Evolutionary conservation across 2,329 filamentous ascomycete genomes (phyloP), one percentile per base, ranked within the genome.

Genomic region (Cladosporium oxysporum): DNA sequence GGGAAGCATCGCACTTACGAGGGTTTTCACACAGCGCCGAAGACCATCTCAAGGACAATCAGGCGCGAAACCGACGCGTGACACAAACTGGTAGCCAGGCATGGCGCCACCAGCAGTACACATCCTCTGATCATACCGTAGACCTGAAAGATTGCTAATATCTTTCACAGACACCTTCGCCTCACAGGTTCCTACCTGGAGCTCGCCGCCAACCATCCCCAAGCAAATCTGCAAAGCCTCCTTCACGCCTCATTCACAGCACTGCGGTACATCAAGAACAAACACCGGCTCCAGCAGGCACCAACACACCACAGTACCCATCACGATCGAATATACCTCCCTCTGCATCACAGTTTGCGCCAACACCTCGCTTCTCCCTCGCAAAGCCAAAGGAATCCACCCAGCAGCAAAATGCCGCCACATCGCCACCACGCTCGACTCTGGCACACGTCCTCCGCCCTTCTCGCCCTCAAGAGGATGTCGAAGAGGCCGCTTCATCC

Each of bases 131-230:
- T 5, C 31, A 37, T 26, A n/a, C n/a, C 3, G 1, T 3, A 21
- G 29, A 6, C 1, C 21, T n/a, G 14, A 2, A 11, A 18, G 21
- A 3, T 12, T 16, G 28, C 35, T 59, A 21, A 59, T 12, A n/a
- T 35, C 6, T 33, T 33, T 14, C 18, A 14, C 60, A 74, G 73
- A 70, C 70, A 18, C 72, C 72, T 8, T 74, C 73, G 52, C 72
- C 73, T 14, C 71, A 68, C 62, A 68, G 72, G n/a, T 75, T 74
- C 62, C 62, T 74, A 10, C 55, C 69, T 21, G 68, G 68, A 3
- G 55, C 52, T n/a, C 65, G 62, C 18, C 58, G 55, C 10, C 69
- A 69, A 16, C 57, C 60, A 5, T 67, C 70, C 2, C 66, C 70
- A 29, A 47, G 44, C 10, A 70, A 71, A 58, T 53, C 62, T 2